Evolutionary conservation across 2,329 filamentous ascomycete species (phyloP), one percentile per base, ranked within the genome.

Genomic region (Alternaria alternata): DNA sequence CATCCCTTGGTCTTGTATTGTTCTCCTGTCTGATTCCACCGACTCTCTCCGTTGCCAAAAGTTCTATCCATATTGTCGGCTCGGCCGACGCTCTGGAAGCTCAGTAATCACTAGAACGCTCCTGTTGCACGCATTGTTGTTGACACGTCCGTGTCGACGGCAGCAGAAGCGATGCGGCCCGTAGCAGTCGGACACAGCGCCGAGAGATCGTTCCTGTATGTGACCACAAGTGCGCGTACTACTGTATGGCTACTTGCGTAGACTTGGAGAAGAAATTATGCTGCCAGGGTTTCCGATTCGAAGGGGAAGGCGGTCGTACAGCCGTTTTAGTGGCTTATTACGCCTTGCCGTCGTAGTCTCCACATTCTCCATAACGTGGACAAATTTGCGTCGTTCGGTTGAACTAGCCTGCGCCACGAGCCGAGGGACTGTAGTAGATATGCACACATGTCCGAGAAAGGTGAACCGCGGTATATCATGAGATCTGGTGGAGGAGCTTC

Each of bases 361-460:
- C 49, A 41, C 32, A 26, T 30, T 57, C 52, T 38, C 44, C 51
- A 48, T 54, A 34, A 26, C 36, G 34, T 53, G 32, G 30, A 18
- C 38, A 36, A 46, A 42, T 52, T 49, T 48, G 24, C 20, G 16
- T 56, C 14, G 36, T 59, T 47, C 36, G 41, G 54, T 51, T 22
- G 59, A 47, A 32, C 49, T 52, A 46, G 52, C 48, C 30, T 46
- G 38, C 47, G 39, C 49, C 48, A 52, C 52, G 43, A 51, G 32
- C 53, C 42, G 51, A 36, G 1, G 51, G 41, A 22, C 20, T 49
- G 51, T 54, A 55, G 53, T 46, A 62, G 24, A 54, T 55, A 63
- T 51, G 60, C 57, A 62, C 28, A 30, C 36, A 48, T 34, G 44
- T 51, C 56, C 38, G 20, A 52, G 41, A 57, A 36, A 30, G 41